A percentile compares a stretch with the other conserved stretches of the same genome.
phyloP scores from a whole-genome alignment of 1,284 basidiomycete genomes.

The Cryptococcus depauperatus region DNA sequence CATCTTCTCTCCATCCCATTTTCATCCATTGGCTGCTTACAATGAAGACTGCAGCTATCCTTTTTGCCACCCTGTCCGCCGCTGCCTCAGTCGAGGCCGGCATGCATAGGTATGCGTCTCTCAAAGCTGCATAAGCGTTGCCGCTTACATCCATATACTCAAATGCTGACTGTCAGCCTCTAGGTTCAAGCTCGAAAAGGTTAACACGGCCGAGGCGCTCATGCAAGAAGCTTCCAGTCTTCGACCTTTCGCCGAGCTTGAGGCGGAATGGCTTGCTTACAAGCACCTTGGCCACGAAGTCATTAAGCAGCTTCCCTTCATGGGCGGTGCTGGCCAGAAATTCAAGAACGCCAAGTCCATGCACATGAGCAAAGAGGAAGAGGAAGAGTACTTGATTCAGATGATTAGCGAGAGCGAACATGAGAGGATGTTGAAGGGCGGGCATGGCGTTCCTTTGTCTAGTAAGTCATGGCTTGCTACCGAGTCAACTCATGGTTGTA shows the following conservation, averaged over 20 bases:
- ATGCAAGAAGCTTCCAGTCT: slow-evolving; percentile 46
- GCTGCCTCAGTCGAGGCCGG: slow-evolving; percentile 45
- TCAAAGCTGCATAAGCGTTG: slow-evolving; percentile 30
- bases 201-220: slow-evolving; percentile 49
- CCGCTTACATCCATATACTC: slow-evolving; percentile 15
- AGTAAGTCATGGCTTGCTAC: slow-evolving; percentile 52
- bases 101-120: slow-evolving; percentile 37
- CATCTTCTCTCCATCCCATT: slow-evolving; percentile 5
- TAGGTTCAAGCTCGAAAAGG: slow-evolving; percentile 80
- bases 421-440: slow-evolving; percentile 57
- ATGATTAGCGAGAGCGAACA: slow-evolving; percentile 38
- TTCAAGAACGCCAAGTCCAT: slow-evolving; percentile 39
- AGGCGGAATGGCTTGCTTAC: slow-evolving; percentile 73
- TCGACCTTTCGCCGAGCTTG: slow-evolving; percentile 52
- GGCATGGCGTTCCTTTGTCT: slow-evolving; percentile 80
- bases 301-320: slow-evolving; percentile 55
- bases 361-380: slow-evolving; percentile 45
- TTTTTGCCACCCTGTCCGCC: slow-evolving; percentile 63
- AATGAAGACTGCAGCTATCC: slow-evolving; percentile 58
- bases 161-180: neutral
- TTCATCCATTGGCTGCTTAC: slow-evolving; percentile 30
- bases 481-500: neutral
- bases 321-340: slow-evolving; percentile 63
- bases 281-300: slow-evolving; percentile 56
- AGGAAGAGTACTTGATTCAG: slow-evolving; percentile 72